Percentiles rank a stretch among this genome's conserved stretches.
Conservation (phyloP, 805 yeast genomes). For the Metschnikowia similis region DNA sequence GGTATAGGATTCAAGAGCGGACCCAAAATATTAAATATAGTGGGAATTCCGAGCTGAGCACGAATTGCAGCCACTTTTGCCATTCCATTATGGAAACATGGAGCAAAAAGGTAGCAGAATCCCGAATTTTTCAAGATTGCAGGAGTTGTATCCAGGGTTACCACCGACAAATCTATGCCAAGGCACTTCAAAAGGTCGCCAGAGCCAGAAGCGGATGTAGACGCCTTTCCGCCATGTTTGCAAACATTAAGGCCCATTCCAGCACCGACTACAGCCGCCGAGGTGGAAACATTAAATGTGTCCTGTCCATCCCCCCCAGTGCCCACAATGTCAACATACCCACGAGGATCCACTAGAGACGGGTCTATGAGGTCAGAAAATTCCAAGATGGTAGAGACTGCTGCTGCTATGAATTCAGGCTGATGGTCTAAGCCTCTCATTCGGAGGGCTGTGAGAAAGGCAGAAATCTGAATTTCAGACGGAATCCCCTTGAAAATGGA, state of each 20-base stretch:
- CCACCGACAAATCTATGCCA: slow-evolving; percentile 78
- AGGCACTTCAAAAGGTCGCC: slow-evolving; percentile 79
- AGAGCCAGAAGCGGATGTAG: slow-evolving; percentile 89
- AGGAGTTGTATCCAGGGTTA: slow-evolving; percentile 60
- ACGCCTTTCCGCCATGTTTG: slow-evolving; percentile 97
- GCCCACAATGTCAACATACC: slow-evolving; percentile 87
- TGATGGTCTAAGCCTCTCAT: slow-evolving; percentile 72
- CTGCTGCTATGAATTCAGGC: slow-evolving; percentile 79
- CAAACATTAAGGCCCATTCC: slow-evolving; percentile 81
- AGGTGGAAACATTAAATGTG: slow-evolving; percentile 93
- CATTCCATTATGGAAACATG: slow-evolving; percentile 92
- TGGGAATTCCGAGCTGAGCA: slow-evolving; percentile 77
- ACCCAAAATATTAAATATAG: slow-evolving; percentile 91
- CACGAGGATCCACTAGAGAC: slow-evolving; percentile 40
- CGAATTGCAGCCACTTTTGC: slow-evolving; percentile 76
- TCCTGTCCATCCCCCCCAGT: slow-evolving; percentile 99
- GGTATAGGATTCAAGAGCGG: slow-evolving; percentile 93
- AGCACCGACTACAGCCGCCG: slow-evolving; percentile 90
- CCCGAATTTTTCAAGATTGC: slow-evolving; percentile 45
- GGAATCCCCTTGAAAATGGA: slow-evolving; percentile 58
- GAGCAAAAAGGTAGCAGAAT: slow-evolving; percentile 81
- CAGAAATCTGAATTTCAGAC: slow-evolving; percentile 65
- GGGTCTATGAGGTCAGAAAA: slow-evolving; percentile 55
- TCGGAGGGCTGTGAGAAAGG: slow-evolving; percentile 77
- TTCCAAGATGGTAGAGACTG: slow-evolving; percentile 69